Percentiles rank a stretch among this genome's conserved stretches.
These are phyloP conservation scores for Trichoderma gamsii DNA, from an alignment of 495 filamentous ascomycete genomes.

Conservation along the genomic window DNA sequence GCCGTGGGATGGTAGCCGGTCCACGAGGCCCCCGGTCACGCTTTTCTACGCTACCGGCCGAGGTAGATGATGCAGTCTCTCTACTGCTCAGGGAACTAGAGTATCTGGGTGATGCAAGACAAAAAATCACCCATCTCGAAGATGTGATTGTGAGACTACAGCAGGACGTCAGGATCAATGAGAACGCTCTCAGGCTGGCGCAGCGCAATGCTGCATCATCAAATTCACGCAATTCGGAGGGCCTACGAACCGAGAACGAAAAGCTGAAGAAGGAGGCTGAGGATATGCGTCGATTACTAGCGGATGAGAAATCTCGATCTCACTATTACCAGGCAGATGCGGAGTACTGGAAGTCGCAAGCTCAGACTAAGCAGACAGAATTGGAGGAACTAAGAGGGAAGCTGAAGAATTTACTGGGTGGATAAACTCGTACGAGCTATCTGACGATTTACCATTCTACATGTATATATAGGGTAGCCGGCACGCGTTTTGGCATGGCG, in stretches of 20 bases:
- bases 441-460: not conserved
- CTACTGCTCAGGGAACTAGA: not conserved
- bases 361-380: not conserved
- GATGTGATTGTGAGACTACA: constrained; percentile 3
- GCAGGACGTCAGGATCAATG: constrained; percentile 2
- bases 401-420: not conserved
- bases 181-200: constrained; percentile 1
- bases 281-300: not conserved
- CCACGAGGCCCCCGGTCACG: constrained; percentile 4
- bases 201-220: constrained; percentile 7
- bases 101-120: constrained; percentile 3
- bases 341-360: not conserved
- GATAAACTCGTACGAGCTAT: not conserved
- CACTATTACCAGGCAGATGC: not conserved
- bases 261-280: not conserved
- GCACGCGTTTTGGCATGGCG: not conserved
- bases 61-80: not conserved
- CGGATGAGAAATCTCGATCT: not conserved
- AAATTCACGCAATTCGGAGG: not conserved
- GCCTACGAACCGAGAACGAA: not conserved
- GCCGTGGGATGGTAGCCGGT: not conserved
- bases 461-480: not conserved
- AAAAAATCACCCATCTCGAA: not conserved
- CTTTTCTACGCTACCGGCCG: not conserved
- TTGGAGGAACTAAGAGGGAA: not conserved